Evolutionary conservation across 2,329 filamentous ascomycete species (phyloP), one percentile per base, ranked within the genome.

Genomic region (Cyclaneusma minus): DNA sequence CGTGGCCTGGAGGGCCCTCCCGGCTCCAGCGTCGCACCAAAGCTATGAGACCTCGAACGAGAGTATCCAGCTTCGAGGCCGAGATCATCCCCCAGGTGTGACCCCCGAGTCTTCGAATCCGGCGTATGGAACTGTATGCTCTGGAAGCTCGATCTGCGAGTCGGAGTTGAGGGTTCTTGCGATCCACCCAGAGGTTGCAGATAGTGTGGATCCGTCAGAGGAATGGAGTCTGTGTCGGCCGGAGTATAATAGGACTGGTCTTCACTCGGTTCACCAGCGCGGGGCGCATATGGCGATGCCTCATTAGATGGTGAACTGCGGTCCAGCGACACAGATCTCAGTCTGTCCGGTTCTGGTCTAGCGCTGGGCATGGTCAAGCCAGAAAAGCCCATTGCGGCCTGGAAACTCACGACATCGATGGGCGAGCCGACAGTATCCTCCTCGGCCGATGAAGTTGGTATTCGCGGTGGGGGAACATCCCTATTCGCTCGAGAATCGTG

Each of bases 21-120:
- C 5, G 69, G 68, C 15, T 52, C 55, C 29, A 68, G 59, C 38
- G 54, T 68, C 43, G 54, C 56, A 28, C 73, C 68, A 45, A 70
- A 68, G 37, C 64, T 68, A 34, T 59, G 57, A 34, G 60, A 57
- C 32, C 64, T 61, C 24, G 57, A 50, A 5, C 60, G 48, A 4
- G 31, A 35, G 29, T 60, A 49, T 5, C 64, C 67, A 24, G 62
- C 59, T 49, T 87, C 80, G 24, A 75, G 43, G 31, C 62, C 53
- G 25, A 73, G 49, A 44, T 76, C 63, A 46, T 76, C 70, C n/a
- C 68, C 68, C 17, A 71, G 50, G 29, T 60, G 56, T 12, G 61
- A 55, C n/a, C 44, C 50, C 16, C 51, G 47, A 21, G 52, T 48
- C 18, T 43, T 40, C 11, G 52, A 53, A 13, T 40, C 35, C 3